Conservation (phyloP, 2,329 filamentous ascomycete species). For the Endothia cerciana region DNA sequence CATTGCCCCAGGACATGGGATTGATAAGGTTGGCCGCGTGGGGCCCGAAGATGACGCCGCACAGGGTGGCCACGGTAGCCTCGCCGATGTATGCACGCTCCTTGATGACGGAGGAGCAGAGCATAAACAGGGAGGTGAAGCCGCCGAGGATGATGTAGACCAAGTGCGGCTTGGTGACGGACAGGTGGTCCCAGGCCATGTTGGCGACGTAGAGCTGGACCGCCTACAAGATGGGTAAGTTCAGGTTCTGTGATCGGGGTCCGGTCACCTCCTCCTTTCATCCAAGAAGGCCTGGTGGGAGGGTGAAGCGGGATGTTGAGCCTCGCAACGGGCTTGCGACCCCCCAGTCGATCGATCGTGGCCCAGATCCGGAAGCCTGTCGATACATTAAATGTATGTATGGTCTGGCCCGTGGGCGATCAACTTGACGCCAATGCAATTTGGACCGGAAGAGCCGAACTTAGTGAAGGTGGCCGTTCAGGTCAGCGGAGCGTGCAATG, state of each 20-base stretch:
- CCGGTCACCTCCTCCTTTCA: not conserved
- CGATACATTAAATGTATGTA: conserved; percentile 33
- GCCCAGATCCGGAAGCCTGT: conserved; percentile 25
- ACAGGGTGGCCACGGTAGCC: conserved; percentile 89
- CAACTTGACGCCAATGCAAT: not conserved
- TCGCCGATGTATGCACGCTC: conserved; percentile 98
- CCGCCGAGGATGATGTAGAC: conserved; percentile 98
- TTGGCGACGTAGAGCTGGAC: conserved; percentile 28
- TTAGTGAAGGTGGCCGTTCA: too few relatives aligned
- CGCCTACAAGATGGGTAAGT: not conserved
- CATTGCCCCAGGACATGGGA: conserved; percentile 76
- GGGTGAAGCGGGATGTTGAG: not conserved
- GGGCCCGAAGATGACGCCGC: conserved; percentile 87
- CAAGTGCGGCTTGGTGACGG: conserved; percentile 92
- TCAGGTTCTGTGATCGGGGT: not conserved
- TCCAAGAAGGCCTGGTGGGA: not conserved
- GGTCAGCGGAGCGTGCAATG: too few relatives aligned
- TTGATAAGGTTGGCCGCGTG: conserved; percentile 82
- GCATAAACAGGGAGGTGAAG: conserved; percentile 97
- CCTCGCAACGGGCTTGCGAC: conserved; percentile 25
- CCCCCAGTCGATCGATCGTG: conserved; percentile 36
- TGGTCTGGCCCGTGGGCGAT: not conserved
- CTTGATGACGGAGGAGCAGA: conserved; percentile 97
- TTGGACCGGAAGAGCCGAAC: conserved; percentile 7
- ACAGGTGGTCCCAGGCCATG: conserved; percentile 81